Conservation (phyloP, 441 rosid genomes). For the Adansonia grandidieri region DNA sequence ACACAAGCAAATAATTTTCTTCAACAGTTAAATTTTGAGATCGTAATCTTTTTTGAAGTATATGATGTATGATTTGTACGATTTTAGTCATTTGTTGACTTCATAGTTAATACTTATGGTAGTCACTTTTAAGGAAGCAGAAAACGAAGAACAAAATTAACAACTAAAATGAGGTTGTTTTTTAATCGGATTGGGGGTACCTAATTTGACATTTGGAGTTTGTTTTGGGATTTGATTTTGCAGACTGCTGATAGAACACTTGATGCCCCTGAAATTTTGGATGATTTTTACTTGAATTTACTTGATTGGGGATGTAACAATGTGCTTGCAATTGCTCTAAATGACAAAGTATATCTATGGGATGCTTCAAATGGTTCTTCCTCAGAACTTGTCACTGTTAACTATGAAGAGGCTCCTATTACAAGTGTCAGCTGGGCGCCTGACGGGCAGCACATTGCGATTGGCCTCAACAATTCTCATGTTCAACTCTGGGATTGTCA, state of each 20-base stretch:
- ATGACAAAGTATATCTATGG: slow-evolving; percentile 46
- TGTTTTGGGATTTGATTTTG: background rate
- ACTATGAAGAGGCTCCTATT: slow-evolving; percentile 42
- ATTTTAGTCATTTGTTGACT: background rate
- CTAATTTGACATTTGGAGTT: too few species aligned
- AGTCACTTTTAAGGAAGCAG: background rate
- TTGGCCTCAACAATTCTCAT: slow-evolving; percentile 45
- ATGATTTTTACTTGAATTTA: slow-evolving; percentile 47
- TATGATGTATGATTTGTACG: background rate
- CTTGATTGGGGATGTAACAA: slow-evolving; percentile 54
- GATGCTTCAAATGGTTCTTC: slow-evolving; percentile 49
- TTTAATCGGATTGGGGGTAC: background rate
- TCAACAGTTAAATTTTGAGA: background rate
- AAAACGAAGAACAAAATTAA: background rate
- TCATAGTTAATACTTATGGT: background rate
- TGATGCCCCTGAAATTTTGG: slow-evolving; percentile 50
- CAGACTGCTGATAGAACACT: slow-evolving; percentile 50
- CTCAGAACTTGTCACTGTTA: slow-evolving; percentile 49
- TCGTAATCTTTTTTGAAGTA: background rate
- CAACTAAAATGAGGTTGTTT: too few species aligned
- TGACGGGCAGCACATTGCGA: slow-evolving; percentile 48
- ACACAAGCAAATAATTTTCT: background rate
- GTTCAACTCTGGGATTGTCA: slow-evolving; percentile 46
- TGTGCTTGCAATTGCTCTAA: slow-evolving; percentile 46
- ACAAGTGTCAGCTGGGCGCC: slow-evolving; percentile 52